phyloP scores from a whole-genome alignment of 2,329 filamentous ascomycete species.

The Pseudogymnoascus sp. region DNA sequence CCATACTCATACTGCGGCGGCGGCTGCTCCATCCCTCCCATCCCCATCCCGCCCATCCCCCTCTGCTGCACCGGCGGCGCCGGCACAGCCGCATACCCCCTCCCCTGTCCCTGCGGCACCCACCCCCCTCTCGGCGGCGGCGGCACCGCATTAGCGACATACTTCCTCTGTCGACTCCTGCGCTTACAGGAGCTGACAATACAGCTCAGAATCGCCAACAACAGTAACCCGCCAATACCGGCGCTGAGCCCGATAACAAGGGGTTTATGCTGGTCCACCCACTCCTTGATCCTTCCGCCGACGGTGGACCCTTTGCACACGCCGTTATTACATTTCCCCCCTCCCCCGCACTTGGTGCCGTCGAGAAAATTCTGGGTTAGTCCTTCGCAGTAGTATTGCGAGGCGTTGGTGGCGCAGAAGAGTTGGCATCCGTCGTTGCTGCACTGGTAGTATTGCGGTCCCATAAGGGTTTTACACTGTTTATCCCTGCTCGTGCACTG shows the following conservation, averaged over 20 bases:
- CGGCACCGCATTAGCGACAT: background rate
- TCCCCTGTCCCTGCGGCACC: background rate
- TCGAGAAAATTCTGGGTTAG: conserved; percentile 91
- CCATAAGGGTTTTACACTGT: conserved; percentile 82
- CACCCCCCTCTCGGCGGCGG: background rate
- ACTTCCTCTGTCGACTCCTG: conserved; percentile 19
- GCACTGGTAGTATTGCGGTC: conserved; percentile 72
- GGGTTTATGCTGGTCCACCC: conserved; percentile 67
- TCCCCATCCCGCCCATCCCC: background rate
- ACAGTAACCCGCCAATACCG: conserved; percentile 62
- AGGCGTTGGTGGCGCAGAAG: conserved; percentile 50
- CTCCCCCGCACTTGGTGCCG: conserved; percentile 74
- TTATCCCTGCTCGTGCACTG: conserved; percentile 88
- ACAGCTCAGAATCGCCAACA: conserved; percentile 62
- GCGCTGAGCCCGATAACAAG: conserved; percentile 73
- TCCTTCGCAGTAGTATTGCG: conserved; percentile 58
- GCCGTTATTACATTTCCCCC: conserved; percentile 72
- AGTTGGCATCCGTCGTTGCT: conserved; percentile 63
- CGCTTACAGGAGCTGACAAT: conserved; percentile 47
- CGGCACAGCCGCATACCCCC: background rate
- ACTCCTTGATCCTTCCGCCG: conserved; percentile 60
- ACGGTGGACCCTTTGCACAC: conserved; percentile 63
- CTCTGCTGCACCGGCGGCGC: background rate
- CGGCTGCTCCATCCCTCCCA: background rate
- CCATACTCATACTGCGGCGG: background rate